Percentiles rank a stretch among this genome's conserved stretches.
Conservation (phyloP, 305 asterid species). For the Solanum chacoense region DNA sequence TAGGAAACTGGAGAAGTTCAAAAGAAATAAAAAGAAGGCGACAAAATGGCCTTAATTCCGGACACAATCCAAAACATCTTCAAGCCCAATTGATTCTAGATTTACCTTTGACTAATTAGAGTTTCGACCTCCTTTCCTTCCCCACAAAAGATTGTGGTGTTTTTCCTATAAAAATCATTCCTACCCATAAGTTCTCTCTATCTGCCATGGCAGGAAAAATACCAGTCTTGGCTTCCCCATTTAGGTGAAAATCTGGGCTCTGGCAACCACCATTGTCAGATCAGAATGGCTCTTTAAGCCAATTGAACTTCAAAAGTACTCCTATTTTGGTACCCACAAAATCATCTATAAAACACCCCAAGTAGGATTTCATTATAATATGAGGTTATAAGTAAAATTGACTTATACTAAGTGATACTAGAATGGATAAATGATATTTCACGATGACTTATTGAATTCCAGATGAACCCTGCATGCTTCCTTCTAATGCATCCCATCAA, state of each 20-base stretch:
- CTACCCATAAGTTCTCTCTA: not conserved
- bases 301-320: not conserved
- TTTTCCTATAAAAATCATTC: not conserved
- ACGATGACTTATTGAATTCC: not conserved
- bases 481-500: not conserved
- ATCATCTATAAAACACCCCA: not conserved
- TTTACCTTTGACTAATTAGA: not conserved
- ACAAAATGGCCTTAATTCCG: not conserved
- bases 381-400: not conserved
- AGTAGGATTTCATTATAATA: not conserved
- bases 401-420: not conserved
- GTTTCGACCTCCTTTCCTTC: not conserved
- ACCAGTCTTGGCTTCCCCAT: not conserved
- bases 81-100: not conserved
- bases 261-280: not conserved
- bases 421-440: not conserved
- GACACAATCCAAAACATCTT: not conserved
- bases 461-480: not conserved
- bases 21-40: not conserved
- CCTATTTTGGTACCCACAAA: not conserved
- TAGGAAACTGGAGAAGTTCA: not conserved
- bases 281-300: not conserved
- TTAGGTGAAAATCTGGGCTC: not conserved
- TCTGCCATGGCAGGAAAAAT: not conserved
- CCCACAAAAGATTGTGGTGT: not conserved